phyloP scores from a whole-genome alignment of 139 green algal species.

The Eudorina sp. region DNA sequence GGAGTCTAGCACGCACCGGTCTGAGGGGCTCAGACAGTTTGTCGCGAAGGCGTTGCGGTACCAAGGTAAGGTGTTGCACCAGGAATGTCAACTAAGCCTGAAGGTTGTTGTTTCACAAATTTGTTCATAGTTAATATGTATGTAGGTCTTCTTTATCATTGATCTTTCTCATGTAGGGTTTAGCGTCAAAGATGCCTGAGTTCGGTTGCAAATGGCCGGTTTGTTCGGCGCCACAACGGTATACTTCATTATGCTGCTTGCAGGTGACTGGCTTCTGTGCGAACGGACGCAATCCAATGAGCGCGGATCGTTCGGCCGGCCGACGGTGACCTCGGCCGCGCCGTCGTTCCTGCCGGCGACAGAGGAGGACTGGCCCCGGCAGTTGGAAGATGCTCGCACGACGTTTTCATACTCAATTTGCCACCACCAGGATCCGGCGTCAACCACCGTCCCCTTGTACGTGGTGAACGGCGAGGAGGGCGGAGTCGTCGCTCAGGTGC shows the following conservation, averaged over 20 bases:
- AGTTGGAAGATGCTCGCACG: slow-evolving; percentile 2
- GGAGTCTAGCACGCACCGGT: not conserved
- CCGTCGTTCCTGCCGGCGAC: not conserved
- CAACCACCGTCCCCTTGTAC: not conserved
- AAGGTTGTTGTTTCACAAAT: no score
- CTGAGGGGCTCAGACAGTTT: not conserved
- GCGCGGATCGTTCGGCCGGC: not conserved
- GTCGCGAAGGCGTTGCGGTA: not conserved
- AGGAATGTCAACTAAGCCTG: no score
- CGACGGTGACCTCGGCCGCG: not conserved
- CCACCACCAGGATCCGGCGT: not conserved
- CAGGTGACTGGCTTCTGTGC: not conserved
- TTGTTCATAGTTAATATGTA: no score
- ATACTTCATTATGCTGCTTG: no score
- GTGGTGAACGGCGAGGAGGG: not conserved
- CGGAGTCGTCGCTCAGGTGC: not conserved
- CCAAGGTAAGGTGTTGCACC: not conserved
- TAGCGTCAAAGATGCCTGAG: no score
- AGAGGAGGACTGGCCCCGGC: not conserved
- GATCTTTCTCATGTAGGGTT: no score
- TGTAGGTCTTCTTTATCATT: no score
- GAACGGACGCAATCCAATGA: not conserved
- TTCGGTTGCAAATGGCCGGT: no score
- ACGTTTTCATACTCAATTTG: slow-evolving; percentile 10
- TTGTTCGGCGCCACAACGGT: no score